phyloP scores from a whole-genome alignment of 2,329 filamentous ascomycete genomes.

The Colletotrichum liriopes region DNA sequence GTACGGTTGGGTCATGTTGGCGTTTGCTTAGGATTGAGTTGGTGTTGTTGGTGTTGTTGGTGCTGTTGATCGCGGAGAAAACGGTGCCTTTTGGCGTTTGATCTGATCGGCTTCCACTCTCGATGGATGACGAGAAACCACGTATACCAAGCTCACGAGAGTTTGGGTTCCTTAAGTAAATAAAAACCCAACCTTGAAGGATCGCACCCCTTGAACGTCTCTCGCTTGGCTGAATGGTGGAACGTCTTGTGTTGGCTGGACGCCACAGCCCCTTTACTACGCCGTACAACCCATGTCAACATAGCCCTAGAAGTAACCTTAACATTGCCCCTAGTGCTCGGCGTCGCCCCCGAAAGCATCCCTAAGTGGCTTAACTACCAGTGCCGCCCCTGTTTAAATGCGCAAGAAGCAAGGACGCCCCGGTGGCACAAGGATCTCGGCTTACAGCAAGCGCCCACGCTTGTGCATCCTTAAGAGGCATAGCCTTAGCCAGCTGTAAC shows the following conservation, averaged over 20 bases:
- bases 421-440: conserved; percentile 10
- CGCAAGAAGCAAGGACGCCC: not conserved
- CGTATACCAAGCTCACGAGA: not conserved
- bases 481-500: not conserved
- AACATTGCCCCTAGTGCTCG: conserved; percentile 2
- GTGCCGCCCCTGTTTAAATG: conserved; percentile 9
- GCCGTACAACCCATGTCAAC: conserved; percentile 3
- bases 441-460: conserved; percentile 19
- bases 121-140: not conserved
- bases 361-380: not conserved
- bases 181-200: not conserved
- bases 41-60: not conserved
- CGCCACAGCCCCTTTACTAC: conserved; percentile 21
- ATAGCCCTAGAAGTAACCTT: conserved; percentile 32
- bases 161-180: not conserved
- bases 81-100: not conserved
- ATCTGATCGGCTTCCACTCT: not conserved
- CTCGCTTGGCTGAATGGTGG: not conserved
- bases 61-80: too few species aligned
- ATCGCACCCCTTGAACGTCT: conserved; percentile 4
- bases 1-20: conserved; percentile 47
- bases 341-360: not conserved
- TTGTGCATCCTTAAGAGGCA: conserved; percentile 8
- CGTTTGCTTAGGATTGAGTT: not conserved
- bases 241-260: not conserved